Evolutionary conservation across 306 rosid genomes (phyloP).

Genomic region (Vicia sativa): DNA sequence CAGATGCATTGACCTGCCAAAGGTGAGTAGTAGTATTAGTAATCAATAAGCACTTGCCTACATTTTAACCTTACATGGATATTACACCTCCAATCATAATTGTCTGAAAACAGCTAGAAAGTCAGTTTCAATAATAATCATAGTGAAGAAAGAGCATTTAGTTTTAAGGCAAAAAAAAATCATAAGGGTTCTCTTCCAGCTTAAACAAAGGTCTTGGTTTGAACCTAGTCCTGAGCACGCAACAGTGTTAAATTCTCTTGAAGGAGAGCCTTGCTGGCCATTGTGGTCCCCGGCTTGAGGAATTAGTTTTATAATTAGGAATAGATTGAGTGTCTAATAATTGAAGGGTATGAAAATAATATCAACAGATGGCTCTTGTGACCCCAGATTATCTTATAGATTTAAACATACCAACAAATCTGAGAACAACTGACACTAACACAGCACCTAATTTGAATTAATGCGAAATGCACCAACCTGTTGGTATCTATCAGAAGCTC

Average conservation of each 20-base stretch:
- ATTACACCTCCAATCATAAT: slow-evolving; percentile 14
- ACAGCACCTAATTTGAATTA: slow-evolving; percentile 8
- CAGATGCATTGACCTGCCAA: slow-evolving; percentile 90
- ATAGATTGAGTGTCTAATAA: too few species aligned
- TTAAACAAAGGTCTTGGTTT: too few species aligned
- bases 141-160: slow-evolving; percentile 23
- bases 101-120: slow-evolving; percentile 20
- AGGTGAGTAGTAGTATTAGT: slow-evolving; percentile 1
- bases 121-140: slow-evolving; percentile 11
- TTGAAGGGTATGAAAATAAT: background rate
- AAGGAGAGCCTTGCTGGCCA: too few species aligned
- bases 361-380: slow-evolving; percentile 30
- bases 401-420: slow-evolving; percentile 13
- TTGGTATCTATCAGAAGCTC: slow-evolving; percentile 39
- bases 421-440: slow-evolving; percentile 19
- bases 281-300: too few species aligned
- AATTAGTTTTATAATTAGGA: too few species aligned
- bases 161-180: background rate
- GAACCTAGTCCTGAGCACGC: too few species aligned
- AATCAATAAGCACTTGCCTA: slow-evolving; percentile 2
- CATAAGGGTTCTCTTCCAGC: background rate
- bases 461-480: slow-evolving; percentile 39
- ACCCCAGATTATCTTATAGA: slow-evolving; percentile 5
- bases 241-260: too few species aligned
- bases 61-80: slow-evolving; percentile 11